Percentiles rank a stretch among this genome's conserved stretches.
phyloP scores from a whole-genome alignment of 768 basidiomycete species.

The Leccinum incarnatum region DNA sequence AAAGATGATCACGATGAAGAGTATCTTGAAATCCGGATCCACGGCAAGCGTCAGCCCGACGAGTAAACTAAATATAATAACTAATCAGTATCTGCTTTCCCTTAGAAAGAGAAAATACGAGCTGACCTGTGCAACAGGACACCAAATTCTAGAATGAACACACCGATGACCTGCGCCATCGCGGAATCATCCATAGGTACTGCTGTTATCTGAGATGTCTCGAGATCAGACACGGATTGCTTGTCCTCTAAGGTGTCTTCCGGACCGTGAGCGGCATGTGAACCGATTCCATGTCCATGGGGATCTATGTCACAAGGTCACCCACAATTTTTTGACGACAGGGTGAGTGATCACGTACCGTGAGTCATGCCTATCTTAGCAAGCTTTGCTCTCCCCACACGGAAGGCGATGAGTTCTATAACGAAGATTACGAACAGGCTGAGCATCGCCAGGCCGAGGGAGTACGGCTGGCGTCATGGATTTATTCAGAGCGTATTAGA shows the following conservation, averaged over 20 bases:
- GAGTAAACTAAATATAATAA: conserved; percentile 50
- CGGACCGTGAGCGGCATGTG: conserved; percentile 70
- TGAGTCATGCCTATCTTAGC: conserved; percentile 60
- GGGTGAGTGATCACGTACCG: conserved; percentile 37
- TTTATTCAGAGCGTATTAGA: background rate
- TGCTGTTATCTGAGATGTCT: conserved; percentile 13
- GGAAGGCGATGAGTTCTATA: conserved; percentile 81
- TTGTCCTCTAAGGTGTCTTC: conserved; percentile 35
- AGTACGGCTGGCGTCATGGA: conserved; percentile 60
- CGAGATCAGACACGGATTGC: conserved; percentile 26
- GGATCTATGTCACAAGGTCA: conserved; percentile 46
- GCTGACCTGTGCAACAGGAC: conserved; percentile 76
- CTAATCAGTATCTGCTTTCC: background rate
- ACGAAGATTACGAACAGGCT: conserved; percentile 85
- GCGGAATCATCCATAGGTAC: conserved; percentile 39
- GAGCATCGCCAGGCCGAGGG: conserved; percentile 75
- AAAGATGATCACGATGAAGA: conserved; percentile 90
- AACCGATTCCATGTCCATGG: conserved; percentile 62
- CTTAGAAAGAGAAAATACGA: background rate
- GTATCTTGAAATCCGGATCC: conserved; percentile 69
- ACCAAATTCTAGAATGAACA: conserved; percentile 93
- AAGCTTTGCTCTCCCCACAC: conserved; percentile 78
- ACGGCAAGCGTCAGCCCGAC: conserved; percentile 94
- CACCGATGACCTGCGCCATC: conserved; percentile 74
- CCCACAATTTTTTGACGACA: background rate